Conservation (phyloP, 306 rosid genomes). For the Clitoria ternatea region DNA sequence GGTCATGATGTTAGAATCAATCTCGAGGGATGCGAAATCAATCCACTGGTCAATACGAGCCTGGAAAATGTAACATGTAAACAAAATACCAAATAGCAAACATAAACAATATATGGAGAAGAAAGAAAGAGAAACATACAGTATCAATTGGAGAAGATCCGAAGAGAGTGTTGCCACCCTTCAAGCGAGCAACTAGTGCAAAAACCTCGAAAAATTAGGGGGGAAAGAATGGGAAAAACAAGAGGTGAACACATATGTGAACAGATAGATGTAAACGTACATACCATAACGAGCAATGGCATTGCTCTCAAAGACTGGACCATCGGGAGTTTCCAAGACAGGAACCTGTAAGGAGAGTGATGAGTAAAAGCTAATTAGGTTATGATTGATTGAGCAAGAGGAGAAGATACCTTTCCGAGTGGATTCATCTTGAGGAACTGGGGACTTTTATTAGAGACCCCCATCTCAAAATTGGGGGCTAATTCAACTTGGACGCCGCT, state of each 20-base stretch:
- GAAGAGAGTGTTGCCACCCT: constrained; percentile 42
- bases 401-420: constrained; percentile 64
- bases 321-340: constrained; percentile 73
- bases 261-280: background rate
- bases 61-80: constrained; percentile 36
- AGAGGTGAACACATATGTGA: no score
- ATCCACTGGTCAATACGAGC: constrained; percentile 83
- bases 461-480: constrained; percentile 53
- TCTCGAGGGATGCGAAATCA: constrained; percentile 67
- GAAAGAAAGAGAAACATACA: constrained; percentile 27
- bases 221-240: no score
- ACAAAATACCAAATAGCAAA: background rate
- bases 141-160: constrained; percentile 59
- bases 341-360: constrained; percentile 49
- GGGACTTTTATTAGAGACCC: constrained; percentile 68
- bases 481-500: constrained; percentile 52
- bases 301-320: constrained; percentile 75
- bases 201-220: background rate
- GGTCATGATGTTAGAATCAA: constrained; percentile 36
- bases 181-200: constrained; percentile 63
- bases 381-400: background rate
- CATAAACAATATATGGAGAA: background rate
- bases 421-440: constrained; percentile 80
- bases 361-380: background rate
- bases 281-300: constrained; percentile 81